phyloP scores from a whole-genome alignment of 2,329 filamentous ascomycete genomes.

The Chaetomium sp. region DNA sequence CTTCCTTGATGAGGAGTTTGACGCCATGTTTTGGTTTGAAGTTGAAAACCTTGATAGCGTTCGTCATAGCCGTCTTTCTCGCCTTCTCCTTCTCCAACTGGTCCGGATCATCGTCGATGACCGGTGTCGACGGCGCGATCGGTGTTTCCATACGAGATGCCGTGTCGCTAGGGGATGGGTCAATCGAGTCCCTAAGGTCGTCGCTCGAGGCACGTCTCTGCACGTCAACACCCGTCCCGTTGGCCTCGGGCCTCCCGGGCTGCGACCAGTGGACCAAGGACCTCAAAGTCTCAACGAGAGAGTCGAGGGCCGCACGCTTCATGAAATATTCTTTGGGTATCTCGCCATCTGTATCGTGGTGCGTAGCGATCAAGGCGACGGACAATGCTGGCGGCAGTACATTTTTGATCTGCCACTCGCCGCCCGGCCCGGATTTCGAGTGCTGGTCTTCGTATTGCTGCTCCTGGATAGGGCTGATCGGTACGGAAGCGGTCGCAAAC shows the following conservation, averaged over 20 bases:
- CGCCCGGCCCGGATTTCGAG: conserved; percentile 58
- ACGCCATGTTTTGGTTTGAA: conserved; percentile 96
- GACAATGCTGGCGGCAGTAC: conserved; percentile 85
- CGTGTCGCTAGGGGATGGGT: conserved; percentile 64
- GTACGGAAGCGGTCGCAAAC: conserved; percentile 77
- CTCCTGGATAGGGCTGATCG: conserved; percentile 75
- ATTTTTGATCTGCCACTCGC: conserved; percentile 85
- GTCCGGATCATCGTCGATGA: conserved; percentile 84
- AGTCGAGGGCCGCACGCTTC: conserved; percentile 87
- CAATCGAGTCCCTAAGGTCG: conserved; percentile 71
- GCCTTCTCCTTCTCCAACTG: conserved; percentile 95
- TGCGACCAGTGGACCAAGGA: conserved; percentile 92
- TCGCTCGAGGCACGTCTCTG: conserved; percentile 58
- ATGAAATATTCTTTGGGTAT: conserved; percentile 88
- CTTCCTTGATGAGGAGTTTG: conserved; percentile 78
- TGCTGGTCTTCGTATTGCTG: conserved; percentile 83
- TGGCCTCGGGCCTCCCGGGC: conserved; percentile 63
- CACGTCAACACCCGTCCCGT: conserved; percentile 50
- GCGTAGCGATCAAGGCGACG: conserved; percentile 69
- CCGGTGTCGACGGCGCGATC: conserved; percentile 64
- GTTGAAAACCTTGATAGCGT: conserved; percentile 90
- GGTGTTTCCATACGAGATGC: conserved; percentile 64
- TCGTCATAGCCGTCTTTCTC: conserved; percentile 86
- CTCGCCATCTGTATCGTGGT: conserved; percentile 64
- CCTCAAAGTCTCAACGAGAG: conserved; percentile 81